These are phyloP conservation scores for Botrytis elliptica DNA, from an alignment of 2,329 filamentous ascomycete genomes.

Conservation along the genomic window DNA sequence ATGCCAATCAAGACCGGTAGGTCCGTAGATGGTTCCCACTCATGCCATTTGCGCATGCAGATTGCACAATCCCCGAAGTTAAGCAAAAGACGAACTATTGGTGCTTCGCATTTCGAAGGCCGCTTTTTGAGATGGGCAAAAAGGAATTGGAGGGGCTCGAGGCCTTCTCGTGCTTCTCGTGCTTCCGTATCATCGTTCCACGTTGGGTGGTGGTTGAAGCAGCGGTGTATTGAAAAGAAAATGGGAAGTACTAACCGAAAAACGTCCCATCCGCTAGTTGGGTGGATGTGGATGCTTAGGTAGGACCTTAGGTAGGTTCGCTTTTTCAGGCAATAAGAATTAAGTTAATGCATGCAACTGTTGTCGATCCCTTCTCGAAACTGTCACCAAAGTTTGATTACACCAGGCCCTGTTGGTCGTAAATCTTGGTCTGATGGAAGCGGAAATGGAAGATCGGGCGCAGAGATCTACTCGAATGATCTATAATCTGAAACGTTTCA, in stretches of 20 bases:
- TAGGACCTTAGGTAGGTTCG: background rate
- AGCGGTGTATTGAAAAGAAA: background rate
- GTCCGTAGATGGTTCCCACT: background rate
- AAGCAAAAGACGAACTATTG: background rate
- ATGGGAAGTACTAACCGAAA: background rate
- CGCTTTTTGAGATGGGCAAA: background rate
- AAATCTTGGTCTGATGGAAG: background rate
- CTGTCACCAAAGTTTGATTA: no score
- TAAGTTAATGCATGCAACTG: background rate
- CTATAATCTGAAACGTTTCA: constrained; percentile 7
- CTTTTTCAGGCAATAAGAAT: background rate
- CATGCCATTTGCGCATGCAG: background rate
- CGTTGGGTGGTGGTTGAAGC: background rate
- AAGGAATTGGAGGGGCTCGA: background rate
- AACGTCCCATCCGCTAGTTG: background rate
- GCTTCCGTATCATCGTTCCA: background rate
- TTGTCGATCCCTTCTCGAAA: background rate
- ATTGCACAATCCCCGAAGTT: background rate
- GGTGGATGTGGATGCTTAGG: background rate
- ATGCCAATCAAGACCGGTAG: background rate
- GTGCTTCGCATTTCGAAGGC: background rate
- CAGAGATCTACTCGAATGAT: constrained; percentile 5
- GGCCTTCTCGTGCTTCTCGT: background rate
- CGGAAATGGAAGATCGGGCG: constrained; percentile 13
- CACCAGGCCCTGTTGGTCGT: background rate